Evolutionary conservation across 352 stramenopile genomes (phyloP).

Genomic region (Globisporangium solare): DNA sequence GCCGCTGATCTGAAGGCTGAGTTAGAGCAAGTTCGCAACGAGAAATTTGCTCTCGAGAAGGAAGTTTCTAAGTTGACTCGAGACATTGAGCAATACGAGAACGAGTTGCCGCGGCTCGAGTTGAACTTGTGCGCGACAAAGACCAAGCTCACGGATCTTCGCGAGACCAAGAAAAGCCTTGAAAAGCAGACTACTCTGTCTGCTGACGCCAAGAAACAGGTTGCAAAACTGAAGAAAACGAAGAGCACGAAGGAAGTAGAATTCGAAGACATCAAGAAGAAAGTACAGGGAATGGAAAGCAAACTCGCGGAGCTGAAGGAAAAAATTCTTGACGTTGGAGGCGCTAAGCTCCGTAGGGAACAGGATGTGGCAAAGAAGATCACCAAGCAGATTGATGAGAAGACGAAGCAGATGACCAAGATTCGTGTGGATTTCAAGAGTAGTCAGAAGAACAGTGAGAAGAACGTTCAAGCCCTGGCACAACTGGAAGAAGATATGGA

Average conservation of each 20-base stretch:
- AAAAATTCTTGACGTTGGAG: slow-evolving; percentile 93
- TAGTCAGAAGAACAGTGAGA: slow-evolving; percentile 75
- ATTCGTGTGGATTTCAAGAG: slow-evolving; percentile 82
- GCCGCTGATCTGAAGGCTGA: slow-evolving; percentile 43
- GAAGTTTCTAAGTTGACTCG: slow-evolving; percentile 84
- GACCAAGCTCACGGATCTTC: slow-evolving; percentile 57
- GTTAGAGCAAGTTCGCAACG: slow-evolving; percentile 53
- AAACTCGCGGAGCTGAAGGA: slow-evolving; percentile 92
- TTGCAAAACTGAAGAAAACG: slow-evolving; percentile 75
- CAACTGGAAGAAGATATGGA: slow-evolving; percentile 78
- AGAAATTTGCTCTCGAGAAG: slow-evolving; percentile 69
- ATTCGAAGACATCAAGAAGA: slow-evolving; percentile 60
- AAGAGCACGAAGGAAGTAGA: slow-evolving; percentile 89
- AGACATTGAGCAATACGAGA: slow-evolving; percentile 86
- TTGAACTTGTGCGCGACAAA: slow-evolving; percentile 75
- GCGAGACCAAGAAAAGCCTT: slow-evolving; percentile 59
- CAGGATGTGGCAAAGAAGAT: slow-evolving; percentile 85
- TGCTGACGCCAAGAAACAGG: slow-evolving; percentile 83
- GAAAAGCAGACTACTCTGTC: slow-evolving; percentile 86
- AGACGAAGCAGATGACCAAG: slow-evolving; percentile 87
- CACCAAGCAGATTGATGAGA: slow-evolving; percentile 81
- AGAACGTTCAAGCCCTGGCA: slow-evolving; percentile 54
- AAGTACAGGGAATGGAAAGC: slow-evolving; percentile 63
- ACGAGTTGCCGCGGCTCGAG: slow-evolving; percentile 88
- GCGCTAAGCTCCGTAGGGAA: slow-evolving; percentile 92